A percentile compares a stretch with the other conserved stretches of the same genome.
phyloP scores from a whole-genome alignment of 495 filamentous ascomycete species.

The Annulohypoxylon maeteangense region DNA sequence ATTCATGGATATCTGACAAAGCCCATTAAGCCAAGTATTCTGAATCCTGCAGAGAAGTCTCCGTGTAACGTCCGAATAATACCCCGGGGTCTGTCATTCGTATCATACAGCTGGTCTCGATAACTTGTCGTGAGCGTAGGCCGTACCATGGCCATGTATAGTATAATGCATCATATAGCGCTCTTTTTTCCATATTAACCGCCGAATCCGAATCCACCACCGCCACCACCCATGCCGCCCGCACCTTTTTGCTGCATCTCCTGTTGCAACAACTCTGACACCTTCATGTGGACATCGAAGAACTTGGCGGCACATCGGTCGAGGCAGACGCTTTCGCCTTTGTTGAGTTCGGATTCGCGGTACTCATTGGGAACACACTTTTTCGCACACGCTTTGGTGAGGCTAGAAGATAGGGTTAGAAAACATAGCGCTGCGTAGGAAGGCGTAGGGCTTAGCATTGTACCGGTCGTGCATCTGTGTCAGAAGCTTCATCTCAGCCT shows the following conservation, averaged over 20 bases:
- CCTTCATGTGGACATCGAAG: conserved; percentile 97
- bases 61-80: not conserved
- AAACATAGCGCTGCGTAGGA: not conserved
- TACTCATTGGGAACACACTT: conserved; percentile 94
- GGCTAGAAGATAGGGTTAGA: conserved; percentile 59
- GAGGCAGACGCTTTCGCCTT: conserved; percentile 97
- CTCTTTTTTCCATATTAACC: conserved; percentile 26
- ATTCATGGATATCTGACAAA: not conserved
- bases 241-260: conserved; percentile 56
- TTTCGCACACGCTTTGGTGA: conserved; percentile 85
- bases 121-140: not conserved
- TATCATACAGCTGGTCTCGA: conserved; percentile 27
- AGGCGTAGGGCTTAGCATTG: conserved; percentile 12
- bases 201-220: conserved; percentile 50
- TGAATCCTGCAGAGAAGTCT: not conserved
- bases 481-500: conserved; percentile 93
- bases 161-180: not conserved
- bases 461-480: conserved; percentile 98
- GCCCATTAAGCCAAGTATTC: not conserved
- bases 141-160: not conserved
- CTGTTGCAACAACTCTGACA: conserved; percentile 68
- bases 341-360: conserved; percentile 94
- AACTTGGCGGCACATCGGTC: conserved; percentile 97
- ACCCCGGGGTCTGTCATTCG: not conserved
- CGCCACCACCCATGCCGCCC: conserved; percentile 53